Percentiles rank a stretch among this genome's conserved stretches.
Evolutionary conservation across 2,329 filamentous ascomycete species (phyloP).

Genomic region (Sporothrix sp.): DNA sequence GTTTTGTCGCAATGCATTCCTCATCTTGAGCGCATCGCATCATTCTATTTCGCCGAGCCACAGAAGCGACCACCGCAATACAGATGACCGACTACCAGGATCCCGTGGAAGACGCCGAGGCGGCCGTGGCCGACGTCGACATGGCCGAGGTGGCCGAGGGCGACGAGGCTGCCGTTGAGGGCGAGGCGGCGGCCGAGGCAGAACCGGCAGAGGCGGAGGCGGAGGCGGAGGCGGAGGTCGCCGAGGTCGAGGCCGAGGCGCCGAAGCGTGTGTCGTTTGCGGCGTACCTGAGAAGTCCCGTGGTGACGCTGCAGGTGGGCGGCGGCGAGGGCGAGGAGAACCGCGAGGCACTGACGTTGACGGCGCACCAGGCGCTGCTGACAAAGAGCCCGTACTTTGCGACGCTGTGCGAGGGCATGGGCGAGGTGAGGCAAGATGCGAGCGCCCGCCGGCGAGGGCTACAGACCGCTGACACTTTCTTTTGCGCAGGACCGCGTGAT

Average conservation of each 20-base stretch:
- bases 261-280: conserved; percentile 36
- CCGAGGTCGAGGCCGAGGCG: conserved; percentile 19
- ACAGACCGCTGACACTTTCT: neutral
- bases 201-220: neutral
- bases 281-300: conserved; percentile 56
- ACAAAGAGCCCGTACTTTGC: conserved; percentile 65
- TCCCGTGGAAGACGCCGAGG: neutral
- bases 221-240: conserved; percentile 22
- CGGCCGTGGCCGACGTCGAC: neutral
- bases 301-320: conserved; percentile 59
- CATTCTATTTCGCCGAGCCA: no score
- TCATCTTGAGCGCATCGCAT: no score
- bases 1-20: no score
- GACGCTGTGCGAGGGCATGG: conserved; percentile 51
- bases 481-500: conserved; percentile 51
- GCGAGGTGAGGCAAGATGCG: conserved; percentile 50
- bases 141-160: conserved; percentile 1
- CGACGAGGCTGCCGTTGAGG: conserved; percentile 17
- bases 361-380: conserved; percentile 72
- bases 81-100: neutral
- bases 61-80: no score
- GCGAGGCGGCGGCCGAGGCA: neutral
- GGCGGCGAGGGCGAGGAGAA: conserved; percentile 27
- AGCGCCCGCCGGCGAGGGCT: no score
- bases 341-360: conserved; percentile 45